Evolutionary conservation across 805 yeast genomes (phyloP).

Genomic region (Schwanniomyces occidentalis): DNA sequence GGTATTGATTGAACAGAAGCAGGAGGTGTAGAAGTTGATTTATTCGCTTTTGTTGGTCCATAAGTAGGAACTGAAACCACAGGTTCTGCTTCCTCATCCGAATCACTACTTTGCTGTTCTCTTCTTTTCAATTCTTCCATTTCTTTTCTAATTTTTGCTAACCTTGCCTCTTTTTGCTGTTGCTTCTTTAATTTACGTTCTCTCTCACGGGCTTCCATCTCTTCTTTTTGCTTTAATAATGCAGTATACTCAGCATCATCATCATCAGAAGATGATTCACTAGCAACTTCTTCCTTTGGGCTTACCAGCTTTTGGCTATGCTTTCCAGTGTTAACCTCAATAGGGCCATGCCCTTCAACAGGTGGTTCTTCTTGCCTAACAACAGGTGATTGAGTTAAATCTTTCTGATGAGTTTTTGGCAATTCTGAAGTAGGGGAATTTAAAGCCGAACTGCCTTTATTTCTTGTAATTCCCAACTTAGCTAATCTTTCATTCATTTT

Average conservation of each 20-base stretch:
- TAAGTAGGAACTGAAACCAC: slow-evolving; percentile 20
- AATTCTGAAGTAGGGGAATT: background rate
- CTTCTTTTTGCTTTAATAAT: slow-evolving; percentile 44
- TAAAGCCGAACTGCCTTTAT: slow-evolving; percentile 16
- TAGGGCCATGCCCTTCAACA: background rate
- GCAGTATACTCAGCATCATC: slow-evolving; percentile 52
- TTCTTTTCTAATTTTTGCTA: slow-evolving; percentile 58
- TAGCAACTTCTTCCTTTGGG: slow-evolving; percentile 10
- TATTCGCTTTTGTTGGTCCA: too few species aligned
- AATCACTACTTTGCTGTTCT: slow-evolving; percentile 16
- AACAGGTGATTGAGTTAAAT: background rate
- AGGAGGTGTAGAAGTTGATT: too few species aligned
- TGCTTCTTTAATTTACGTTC: slow-evolving; percentile 51
- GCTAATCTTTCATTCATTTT: slow-evolving; percentile 86
- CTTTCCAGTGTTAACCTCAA: background rate
- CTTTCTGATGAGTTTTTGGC: slow-evolving; percentile 3
- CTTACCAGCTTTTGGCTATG: slow-evolving; percentile 5
- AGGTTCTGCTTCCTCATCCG: slow-evolving; percentile 22
- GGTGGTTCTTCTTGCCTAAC: background rate
- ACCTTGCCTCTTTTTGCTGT: slow-evolving; percentile 58
- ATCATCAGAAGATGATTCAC: slow-evolving; percentile 30
- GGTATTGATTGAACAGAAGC: too few species aligned
- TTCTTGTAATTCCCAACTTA: slow-evolving; percentile 66
- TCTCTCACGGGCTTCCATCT: slow-evolving; percentile 43
- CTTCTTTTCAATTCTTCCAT: slow-evolving; percentile 52